These are phyloP conservation scores for Podosphaera fusca DNA, from an alignment of 2,329 filamentous ascomycete genomes.

Conservation along the genomic window DNA sequence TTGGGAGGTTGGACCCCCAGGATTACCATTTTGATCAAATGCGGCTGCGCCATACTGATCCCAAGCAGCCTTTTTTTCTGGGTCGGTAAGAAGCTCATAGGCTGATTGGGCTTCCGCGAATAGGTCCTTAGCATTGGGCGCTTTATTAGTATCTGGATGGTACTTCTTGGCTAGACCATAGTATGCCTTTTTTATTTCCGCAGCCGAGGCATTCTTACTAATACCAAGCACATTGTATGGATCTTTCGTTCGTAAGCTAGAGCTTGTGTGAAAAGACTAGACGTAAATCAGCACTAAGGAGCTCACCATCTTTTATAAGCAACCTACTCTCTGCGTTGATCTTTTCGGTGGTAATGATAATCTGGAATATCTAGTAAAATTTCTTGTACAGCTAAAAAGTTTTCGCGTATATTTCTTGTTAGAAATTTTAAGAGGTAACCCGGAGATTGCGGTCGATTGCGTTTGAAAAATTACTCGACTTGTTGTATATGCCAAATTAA, in stretches of 20 bases:
- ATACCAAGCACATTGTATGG: conserved; percentile 80
- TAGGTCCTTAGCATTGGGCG: conserved; percentile 75
- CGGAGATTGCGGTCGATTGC: conserved; percentile 8
- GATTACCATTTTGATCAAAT: conserved; percentile 49
- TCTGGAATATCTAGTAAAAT: conserved; percentile 3
- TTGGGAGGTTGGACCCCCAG: conserved; percentile 23
- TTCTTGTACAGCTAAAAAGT: conserved; percentile 5
- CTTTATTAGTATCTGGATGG: conserved; percentile 96
- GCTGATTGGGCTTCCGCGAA: conserved; percentile 83
- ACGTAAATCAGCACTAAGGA: conserved; percentile 1
- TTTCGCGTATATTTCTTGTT: conserved; percentile 7
- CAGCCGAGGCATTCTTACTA: conserved; percentile 50
- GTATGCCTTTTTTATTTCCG: conserved; percentile 95
- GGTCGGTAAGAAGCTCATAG: conserved; percentile 81
- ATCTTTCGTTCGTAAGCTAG: conserved; percentile 29
- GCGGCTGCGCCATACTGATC: conserved; percentile 77
- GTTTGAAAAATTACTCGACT: conserved; percentile 12
- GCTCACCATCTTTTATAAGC: not conserved
- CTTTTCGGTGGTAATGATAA: not conserved
- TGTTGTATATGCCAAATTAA: conserved; percentile 13
- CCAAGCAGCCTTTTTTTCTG: conserved; percentile 78
- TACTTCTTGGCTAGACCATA: conserved; percentile 95
- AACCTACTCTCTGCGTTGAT: conserved; percentile 10
- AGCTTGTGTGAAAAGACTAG: conserved; percentile 15
- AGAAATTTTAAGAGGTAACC: conserved; percentile 5